Conservation (phyloP, 805 yeast species). For the Yarrowia bubula region DNA sequence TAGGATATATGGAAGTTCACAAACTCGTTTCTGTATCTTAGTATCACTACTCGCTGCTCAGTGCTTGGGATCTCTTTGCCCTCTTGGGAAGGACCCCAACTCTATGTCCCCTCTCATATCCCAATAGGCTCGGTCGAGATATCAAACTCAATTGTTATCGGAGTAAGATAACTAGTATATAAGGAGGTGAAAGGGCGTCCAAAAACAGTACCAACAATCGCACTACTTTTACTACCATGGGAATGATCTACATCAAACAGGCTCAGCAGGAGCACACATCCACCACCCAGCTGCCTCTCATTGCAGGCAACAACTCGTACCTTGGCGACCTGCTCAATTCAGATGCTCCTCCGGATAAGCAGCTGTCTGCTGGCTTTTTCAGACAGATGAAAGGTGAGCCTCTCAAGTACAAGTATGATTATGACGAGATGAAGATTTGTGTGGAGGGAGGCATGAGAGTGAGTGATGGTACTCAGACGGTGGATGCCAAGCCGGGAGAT, state of each 20-base stretch:
- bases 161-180: not conserved
- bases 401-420: constrained; percentile 61
- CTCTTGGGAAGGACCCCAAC: not conserved
- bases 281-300: constrained; percentile 49
- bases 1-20: no score
- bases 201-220: constrained; percentile 49
- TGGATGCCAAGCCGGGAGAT: constrained; percentile 61
- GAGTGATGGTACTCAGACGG: constrained; percentile 55
- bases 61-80: constrained; percentile 8
- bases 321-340: constrained; percentile 64
- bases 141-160: not conserved
- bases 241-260: constrained; percentile 19
- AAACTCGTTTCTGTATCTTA: no score
- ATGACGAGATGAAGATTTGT: constrained; percentile 69
- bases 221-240: constrained; percentile 40
- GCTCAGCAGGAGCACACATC: constrained; percentile 13
- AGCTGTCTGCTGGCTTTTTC: constrained; percentile 67
- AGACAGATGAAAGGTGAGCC: constrained; percentile 67
- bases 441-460: constrained; percentile 65
- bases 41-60: no score
- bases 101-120: constrained; percentile 4
- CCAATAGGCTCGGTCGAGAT: not conserved
- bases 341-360: constrained; percentile 57
- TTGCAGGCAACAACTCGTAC: constrained; percentile 65
- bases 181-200: no score